A percentile compares a stretch with the other conserved stretches of the same genome.
Conservation (phyloP, 1,139 yeast species). For the Yamadazyma siamensis region DNA sequence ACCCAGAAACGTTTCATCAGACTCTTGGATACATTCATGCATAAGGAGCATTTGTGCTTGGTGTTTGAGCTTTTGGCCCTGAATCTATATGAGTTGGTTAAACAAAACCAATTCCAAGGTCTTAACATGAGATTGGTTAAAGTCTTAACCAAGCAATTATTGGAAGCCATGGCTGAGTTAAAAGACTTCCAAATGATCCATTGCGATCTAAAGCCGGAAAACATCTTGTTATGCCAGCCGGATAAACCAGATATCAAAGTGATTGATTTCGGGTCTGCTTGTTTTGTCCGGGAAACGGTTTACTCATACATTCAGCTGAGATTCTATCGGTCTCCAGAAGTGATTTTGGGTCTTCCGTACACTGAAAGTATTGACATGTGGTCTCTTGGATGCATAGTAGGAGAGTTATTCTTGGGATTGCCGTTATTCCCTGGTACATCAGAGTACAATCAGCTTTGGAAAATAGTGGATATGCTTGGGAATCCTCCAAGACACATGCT, state of each 20-base stretch:
- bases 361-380: constrained; percentile 96
- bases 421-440: constrained; percentile 96
- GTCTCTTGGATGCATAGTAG: constrained; percentile 96
- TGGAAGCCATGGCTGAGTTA: constrained; percentile 75
- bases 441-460: constrained; percentile 83
- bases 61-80: constrained; percentile 89
- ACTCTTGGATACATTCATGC: constrained; percentile 85
- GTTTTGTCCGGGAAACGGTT: constrained; percentile 84
- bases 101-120: constrained; percentile 94
- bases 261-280: constrained; percentile 96
- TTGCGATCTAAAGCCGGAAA: constrained; percentile 96
- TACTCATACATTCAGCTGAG: constrained; percentile 95
- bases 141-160: constrained; percentile 71
- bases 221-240: constrained; percentile 74
- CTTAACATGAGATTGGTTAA: constrained; percentile 77
- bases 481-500: constrained; percentile 94
- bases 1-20: constrained; percentile 75
- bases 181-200: constrained; percentile 86
- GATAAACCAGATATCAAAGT: constrained; percentile 89
- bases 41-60: constrained; percentile 86
- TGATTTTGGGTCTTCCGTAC: constrained; percentile 83
- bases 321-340: constrained; percentile 95
- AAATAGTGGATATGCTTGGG: constrained; percentile 82
- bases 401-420: constrained; percentile 86
- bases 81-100: constrained; percentile 83